These are phyloP conservation scores for Blastobotrys muscicola DNA, from an alignment of 805 yeast genomes.

Conservation along the genomic window DNA sequence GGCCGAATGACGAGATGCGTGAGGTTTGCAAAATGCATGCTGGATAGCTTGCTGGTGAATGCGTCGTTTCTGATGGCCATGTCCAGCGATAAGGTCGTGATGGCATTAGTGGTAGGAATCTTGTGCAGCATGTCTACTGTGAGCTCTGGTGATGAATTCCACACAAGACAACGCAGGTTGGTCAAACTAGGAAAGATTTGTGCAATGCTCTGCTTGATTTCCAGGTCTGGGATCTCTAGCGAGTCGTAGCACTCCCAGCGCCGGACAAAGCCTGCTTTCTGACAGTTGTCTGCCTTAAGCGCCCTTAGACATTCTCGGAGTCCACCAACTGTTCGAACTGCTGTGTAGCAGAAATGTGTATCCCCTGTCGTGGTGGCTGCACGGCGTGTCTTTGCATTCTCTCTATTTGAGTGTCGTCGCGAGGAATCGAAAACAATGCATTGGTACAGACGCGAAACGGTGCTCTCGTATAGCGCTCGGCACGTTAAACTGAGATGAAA, in stretches of 20 bases:
- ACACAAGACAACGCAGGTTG: constrained; percentile 19
- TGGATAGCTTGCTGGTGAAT: constrained; percentile 12
- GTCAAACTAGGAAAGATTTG: constrained; percentile 17
- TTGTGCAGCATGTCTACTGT: constrained; percentile 19
- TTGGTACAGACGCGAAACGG: constrained; percentile 21
- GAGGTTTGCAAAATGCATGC: constrained; percentile 13
- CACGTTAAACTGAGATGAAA: constrained; percentile 23
- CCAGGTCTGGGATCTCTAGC: constrained; percentile 20
- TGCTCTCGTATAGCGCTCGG: constrained; percentile 15
- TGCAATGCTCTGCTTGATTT: constrained; percentile 13
- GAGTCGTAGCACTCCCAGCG: constrained; percentile 17
- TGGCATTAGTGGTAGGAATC: constrained; percentile 3
- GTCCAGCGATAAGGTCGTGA: constrained; percentile 3
- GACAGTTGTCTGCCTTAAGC: constrained; percentile 12
- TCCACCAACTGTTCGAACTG: constrained; percentile 27
- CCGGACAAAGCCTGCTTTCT: constrained; percentile 19
- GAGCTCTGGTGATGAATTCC: constrained; percentile 28
- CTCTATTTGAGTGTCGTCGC: constrained; percentile 20
- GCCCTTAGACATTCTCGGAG: constrained; percentile 22
- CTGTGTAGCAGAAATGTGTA: constrained; percentile 8
- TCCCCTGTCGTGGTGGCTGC: constrained; percentile 1
- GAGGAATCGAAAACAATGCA: constrained; percentile 24
- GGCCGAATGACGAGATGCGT: constrained; percentile 19
- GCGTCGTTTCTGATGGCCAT: constrained; percentile 11
- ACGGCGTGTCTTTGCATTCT: constrained; percentile 5